phyloP scores from a whole-genome alignment of 805 yeast genomes.

The Torulaspora quercuum region DNA sequence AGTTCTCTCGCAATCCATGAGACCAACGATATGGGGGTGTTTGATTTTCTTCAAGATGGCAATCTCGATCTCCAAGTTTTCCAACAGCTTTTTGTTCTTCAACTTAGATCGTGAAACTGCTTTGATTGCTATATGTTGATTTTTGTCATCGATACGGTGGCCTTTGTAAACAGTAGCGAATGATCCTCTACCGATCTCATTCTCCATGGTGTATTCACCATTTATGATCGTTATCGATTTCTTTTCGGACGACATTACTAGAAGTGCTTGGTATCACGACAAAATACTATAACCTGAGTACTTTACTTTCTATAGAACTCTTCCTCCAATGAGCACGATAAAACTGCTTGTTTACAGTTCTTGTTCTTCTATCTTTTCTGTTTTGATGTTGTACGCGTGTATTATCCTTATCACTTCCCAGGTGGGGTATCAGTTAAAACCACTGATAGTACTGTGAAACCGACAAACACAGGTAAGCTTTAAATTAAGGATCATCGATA shows the following conservation, averaged over 20 bases:
- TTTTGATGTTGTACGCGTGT: not conserved
- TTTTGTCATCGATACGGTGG: conserved; percentile 39
- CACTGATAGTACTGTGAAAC: conserved; percentile 1
- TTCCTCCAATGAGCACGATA: too few species aligned
- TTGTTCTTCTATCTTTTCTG: not conserved
- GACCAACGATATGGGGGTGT: conserved; percentile 89
- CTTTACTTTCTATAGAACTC: conserved; percentile 1
- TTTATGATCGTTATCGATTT: conserved; percentile 16
- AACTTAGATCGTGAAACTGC: conserved; percentile 79
- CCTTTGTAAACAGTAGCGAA: conserved; percentile 96
- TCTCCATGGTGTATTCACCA: conserved; percentile 32
- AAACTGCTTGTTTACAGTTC: too few species aligned
- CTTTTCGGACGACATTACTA: conserved; percentile 14
- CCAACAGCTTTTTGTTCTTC: conserved; percentile 80
- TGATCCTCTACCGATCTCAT: conserved; percentile 90
- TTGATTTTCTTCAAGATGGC: conserved; percentile 80
- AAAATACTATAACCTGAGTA: not conserved
- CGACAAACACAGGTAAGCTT: conserved; percentile 5
- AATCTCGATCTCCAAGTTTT: conserved; percentile 89
- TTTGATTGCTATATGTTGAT: conserved; percentile 78
- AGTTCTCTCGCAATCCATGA: conserved; percentile 80
- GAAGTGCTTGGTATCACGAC: conserved; percentile 1
- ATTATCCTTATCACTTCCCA: conserved; percentile 6
- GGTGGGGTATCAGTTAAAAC: conserved; percentile 8
- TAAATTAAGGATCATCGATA: conserved; percentile 6